Evolutionary conservation across 2,329 filamentous ascomycete species (phyloP), one percentile per base, ranked within the genome.

Genomic region (Fusarium sp.): DNA sequence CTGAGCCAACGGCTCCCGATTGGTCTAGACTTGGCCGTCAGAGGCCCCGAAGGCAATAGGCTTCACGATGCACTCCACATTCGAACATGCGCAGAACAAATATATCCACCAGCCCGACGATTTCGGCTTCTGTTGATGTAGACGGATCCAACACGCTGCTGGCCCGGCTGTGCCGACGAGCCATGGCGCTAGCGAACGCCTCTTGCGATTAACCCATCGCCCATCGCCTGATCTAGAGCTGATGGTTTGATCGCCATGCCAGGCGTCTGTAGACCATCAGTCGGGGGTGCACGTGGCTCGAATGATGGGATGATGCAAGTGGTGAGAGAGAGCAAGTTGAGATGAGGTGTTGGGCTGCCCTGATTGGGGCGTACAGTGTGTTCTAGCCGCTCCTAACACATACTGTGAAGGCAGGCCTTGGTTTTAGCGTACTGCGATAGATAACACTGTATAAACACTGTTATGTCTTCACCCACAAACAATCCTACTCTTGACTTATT

Each of bases 201-300:
- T 52, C 23, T n/a, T n/a, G 36, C 31, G 7, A 27, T n/a, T 8
- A 28, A 30, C n/a, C 11, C 15, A 44, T 54, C 23, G 34, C 34
- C 34, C 37, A 16, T 39, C 47, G 5, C 34, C 39, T 28, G 44
- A 39, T 58, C 34, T 6, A 23, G 47, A 8, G 11, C 39, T 13
- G 51, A 60, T 37, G 28, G 30, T 60, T 41, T 31, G 31, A 47
- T 39, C 64, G 41, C 23, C 64, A 63, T 68, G 52, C 59, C 65
- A 67, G 39, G 23, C 37, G 15, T 9, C 23, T 36, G 28, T 10
- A 16, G 27, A 18, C 27, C 12, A 37, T 10, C 11, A 15, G n/a
- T 18, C n/a, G 9, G 18, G 27, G 7, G 16, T 18, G 39, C 57
- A 52, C 48, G 37, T 67, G 41, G 51, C 8, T 53, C 8, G 13